Evolutionary conservation across 306 rosid species (phyloP), one percentile per base, ranked within the genome.

Genomic region (Medicago ruthenica): DNA sequence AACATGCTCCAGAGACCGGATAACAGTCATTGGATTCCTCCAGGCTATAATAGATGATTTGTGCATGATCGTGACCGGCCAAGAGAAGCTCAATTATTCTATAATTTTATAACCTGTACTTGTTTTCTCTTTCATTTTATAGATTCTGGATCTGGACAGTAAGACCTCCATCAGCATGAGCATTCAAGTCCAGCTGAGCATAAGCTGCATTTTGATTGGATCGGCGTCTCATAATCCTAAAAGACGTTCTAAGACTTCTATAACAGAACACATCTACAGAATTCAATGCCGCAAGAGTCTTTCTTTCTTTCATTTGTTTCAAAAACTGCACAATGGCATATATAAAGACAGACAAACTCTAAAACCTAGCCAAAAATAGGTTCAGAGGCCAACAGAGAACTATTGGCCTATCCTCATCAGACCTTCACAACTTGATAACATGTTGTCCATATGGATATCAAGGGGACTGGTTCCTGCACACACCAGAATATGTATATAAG

Each of bases 381-480:
- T 68, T 59, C 65, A 67, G 59, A 45, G 72, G 20, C 50, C 58
- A 68, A 75, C 57, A 10, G 67, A 50, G 76, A 58, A 66, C 71
- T 14, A 44, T 9, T 66, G 37, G 64, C 71, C 34, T 54, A 44
- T 62, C 63, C 45, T 81, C 73, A 45, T 21, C 71, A 72, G 66
- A 72, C 78, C 69, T 81, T 67, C 79, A 77, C 75, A 73, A 70
- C 70, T 60, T 80, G 80, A 77, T 79, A 67, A 66, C 60, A 22
- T 78, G 66, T 53, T 47, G 45, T 62, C 85, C 84, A 66, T 59
- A 16, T 37, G 59, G 73, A 84, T 64, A 70, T 71, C 83, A 78
- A 22, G 86, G 88, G 66, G 84, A 81, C 24, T 73, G 84, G 80
- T 75, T 89, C 90, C 94, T 89, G 97, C 87, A 81, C 24, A 62